Evolutionary conservation across 371 early-diverging fungal species (phyloP), one percentile per base, ranked within the genome.

Genomic region (Vittaforma corneae): DNA sequence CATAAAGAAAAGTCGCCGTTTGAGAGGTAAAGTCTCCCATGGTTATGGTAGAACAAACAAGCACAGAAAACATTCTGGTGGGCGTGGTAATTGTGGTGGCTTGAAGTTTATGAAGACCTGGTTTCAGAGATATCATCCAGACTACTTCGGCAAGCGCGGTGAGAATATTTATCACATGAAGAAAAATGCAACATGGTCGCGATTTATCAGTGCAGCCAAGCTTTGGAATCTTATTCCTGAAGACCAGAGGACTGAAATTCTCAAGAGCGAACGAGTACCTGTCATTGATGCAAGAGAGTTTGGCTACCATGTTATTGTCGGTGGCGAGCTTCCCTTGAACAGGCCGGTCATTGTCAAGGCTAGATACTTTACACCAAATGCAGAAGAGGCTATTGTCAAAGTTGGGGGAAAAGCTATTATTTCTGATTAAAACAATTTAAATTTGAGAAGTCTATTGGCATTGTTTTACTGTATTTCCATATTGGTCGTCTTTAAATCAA

Each of bases 71-170:
- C 98, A 97, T 82, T 92, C 96, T 77, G 94, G 97, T 81, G 97
- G 98, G 87, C 87, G 98, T 81, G 98, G 98, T 90, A 73, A 77
- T 33, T 93, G 94, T 83, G 95, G 98, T 88, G 98, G 95, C 85
- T 86, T 88, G 81, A 92, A 92, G 83, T 96, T 96, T 82, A 93
- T 94, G 87, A 88, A 93, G 75, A 95, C 91, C 83, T 90, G 91
- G 85, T 91, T 95, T 87, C 91, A 93, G 83, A 93, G 88, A 87
- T 96, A 89, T 88, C 98, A 97, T 84, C 98, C 98, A 74, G 96
- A 95, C 82, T 93, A 92, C 89, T 95, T 93, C 79, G 98, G 98
- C 83, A 96, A 95, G 84, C 91, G 92, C 82, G 98, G 98, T 87
- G 91, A 92, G 93, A 89, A 93, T 71, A 84, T 88, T 82, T 93